These are phyloP conservation scores for Haplographium delicatum DNA, from an alignment of 495 filamentous ascomycete genomes.

Conservation along the genomic window DNA sequence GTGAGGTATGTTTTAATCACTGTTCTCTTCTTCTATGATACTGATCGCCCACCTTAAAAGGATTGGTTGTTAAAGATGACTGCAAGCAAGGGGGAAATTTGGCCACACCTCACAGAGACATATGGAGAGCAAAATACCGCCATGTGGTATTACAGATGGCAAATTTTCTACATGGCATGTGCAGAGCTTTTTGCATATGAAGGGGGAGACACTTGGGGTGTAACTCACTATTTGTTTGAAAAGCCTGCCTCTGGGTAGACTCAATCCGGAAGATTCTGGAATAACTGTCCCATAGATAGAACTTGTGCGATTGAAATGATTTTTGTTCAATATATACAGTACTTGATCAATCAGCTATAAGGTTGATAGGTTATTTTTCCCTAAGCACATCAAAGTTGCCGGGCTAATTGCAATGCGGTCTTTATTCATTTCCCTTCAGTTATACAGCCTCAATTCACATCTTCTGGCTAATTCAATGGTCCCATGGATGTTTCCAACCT, in stretches of 20 bases:
- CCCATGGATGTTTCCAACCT: slow-evolving; percentile 98
- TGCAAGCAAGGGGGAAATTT: slow-evolving; percentile 46
- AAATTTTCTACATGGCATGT: slow-evolving; percentile 65
- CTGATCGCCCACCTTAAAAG: slow-evolving; percentile 30
- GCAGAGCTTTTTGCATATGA: slow-evolving; percentile 59
- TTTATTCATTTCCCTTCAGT: too few relatives aligned
- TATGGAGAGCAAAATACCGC: slow-evolving; percentile 50
- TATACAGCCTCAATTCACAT: too few relatives aligned
- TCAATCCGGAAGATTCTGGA: not conserved
- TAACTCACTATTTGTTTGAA: slow-evolving; percentile 57
- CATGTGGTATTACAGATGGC: slow-evolving; percentile 61
- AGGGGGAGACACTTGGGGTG: slow-evolving; percentile 58
- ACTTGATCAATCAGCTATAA: too few relatives aligned
- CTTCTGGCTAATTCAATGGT: slow-evolving; percentile 76
- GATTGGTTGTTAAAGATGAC: slow-evolving; percentile 54
- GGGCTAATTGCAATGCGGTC: too few relatives aligned
- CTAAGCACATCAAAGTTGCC: too few relatives aligned
- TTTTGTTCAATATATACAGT: too few relatives aligned
- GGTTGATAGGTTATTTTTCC: too few relatives aligned
- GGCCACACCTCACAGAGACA: slow-evolving; percentile 53
- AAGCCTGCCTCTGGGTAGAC: slow-evolving; percentile 31
- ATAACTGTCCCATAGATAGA: not conserved
- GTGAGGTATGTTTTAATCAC: slow-evolving; percentile 42
- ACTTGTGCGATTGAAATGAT: too few relatives aligned
- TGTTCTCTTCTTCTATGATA: not conserved